Conservation (phyloP, 768 basidiomycete species). For the Mycena alexandri region DNA sequence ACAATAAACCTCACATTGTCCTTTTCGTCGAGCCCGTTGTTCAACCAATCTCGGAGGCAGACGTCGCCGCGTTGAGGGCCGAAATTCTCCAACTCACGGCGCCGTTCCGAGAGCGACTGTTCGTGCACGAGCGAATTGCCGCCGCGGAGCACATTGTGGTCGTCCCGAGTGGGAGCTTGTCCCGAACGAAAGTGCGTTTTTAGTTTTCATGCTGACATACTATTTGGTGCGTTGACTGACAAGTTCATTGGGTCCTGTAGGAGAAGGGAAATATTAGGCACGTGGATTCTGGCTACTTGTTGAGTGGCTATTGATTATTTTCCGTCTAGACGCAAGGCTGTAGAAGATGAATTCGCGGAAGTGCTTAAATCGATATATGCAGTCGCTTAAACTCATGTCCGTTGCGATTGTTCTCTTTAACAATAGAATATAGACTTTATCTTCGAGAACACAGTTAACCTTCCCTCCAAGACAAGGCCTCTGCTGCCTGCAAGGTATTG, state of each 20-base stretch:
- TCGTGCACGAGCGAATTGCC: slow-evolving; percentile 46
- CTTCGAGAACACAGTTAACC: too few relatives aligned
- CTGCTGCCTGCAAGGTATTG: too few relatives aligned
- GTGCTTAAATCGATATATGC: slow-evolving; percentile 18
- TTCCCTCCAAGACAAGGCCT: too few relatives aligned
- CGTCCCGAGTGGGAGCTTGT: slow-evolving; percentile 4
- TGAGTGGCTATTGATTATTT: not conserved
- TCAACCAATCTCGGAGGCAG: not conserved
- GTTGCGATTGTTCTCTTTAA: too few relatives aligned
- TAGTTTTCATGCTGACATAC: too few relatives aligned
- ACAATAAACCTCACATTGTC: slow-evolving; percentile 45
- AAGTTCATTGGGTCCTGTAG: not conserved
- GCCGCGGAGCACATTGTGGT: slow-evolving; percentile 40
- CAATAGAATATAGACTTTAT: too few relatives aligned
- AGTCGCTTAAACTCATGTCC: too few relatives aligned
- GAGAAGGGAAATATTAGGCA: slow-evolving; percentile 31
- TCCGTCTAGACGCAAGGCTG: slow-evolving; percentile 25
- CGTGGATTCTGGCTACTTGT: not conserved
- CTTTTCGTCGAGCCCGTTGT: slow-evolving; percentile 46
- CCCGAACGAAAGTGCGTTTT: slow-evolving; percentile 15
- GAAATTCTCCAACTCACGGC: slow-evolving; percentile 41
- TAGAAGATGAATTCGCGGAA: slow-evolving; percentile 22
- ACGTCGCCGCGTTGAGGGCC: slow-evolving; percentile 36
- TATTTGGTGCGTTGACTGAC: too few relatives aligned
- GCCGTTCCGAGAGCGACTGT: slow-evolving; percentile 42